Base-by-base conservation (phyloP, 495 filamentous ascomycete genomes). In the Amniculicola lignicola region DNA sequence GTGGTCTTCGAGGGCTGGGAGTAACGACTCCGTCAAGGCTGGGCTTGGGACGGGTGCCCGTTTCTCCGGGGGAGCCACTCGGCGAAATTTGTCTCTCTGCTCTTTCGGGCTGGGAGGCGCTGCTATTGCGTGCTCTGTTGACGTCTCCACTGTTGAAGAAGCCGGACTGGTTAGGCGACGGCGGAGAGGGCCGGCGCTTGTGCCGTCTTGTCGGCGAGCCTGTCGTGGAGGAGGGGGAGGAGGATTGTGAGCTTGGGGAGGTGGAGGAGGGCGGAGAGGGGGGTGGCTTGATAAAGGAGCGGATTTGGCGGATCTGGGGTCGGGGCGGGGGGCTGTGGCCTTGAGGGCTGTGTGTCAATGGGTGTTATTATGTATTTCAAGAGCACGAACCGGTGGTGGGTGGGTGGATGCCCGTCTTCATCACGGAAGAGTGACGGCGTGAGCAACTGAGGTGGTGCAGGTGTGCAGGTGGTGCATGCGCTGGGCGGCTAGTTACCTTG, bases 401-500 rank as follows among this genome's bases (percentile, higher is more conserved):
- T 28, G 25, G 40, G 21, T 46, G 24, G 35, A 40, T 24, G 61
- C 61, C 50, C 51, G 3, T 55, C 54, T 54, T 55, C 50, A 39
- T 63, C 59, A 40, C 48, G 29, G 14, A n/a, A 41, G 23, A 14
- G 46, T 53, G 48, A 53, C 25, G 56, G 56, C 33, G 47, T 46
- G 56, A 53, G 56, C 42, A 31, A 19, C 5, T 12, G 23, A 16
- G 33, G 12, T 6, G 31, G 42, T 39, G 40, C 14, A 16, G 40
- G 51, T 3, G 53, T 55, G 47, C 47, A 44, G 37, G 45, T 2
- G 33, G 44, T 43, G 39, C 37, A 38, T n/a, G 45, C 22, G 41
- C 28, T 35, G 40, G 43, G 23, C 9, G 29, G n/a, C 50, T 55
- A 67, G 55, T 67, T 69, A 68, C 61, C 64, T 67, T 64, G 52